Evolutionary conservation across 176 grass and related monocot species (phyloP).

Genomic region (Cenchrus fungigraminus): DNA sequence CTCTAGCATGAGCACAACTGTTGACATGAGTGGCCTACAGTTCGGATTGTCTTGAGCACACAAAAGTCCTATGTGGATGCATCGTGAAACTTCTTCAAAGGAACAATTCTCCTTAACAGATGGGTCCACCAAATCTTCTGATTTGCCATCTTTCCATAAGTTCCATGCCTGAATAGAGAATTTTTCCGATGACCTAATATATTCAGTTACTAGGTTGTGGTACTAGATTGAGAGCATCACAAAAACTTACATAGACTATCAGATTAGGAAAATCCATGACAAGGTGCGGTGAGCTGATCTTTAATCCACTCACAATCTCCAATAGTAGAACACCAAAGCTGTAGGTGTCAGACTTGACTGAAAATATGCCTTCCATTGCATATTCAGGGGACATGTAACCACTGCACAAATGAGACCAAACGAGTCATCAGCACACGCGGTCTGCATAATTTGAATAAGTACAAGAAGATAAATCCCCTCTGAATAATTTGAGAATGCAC

Average conservation of each 20-base stretch:
- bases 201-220: background rate
- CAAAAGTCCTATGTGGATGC: constrained; percentile 39
- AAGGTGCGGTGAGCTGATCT: constrained; percentile 25
- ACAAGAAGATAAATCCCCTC: background rate
- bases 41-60: constrained; percentile 44
- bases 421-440: background rate
- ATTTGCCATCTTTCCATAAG: constrained; percentile 41
- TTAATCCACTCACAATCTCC: constrained; percentile 16
- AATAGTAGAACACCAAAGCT: constrained; percentile 53
- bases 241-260: constrained; percentile 38
- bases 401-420: constrained; percentile 15
- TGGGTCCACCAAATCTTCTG: constrained; percentile 28
- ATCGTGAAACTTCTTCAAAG: constrained; percentile 5
- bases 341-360: constrained; percentile 52
- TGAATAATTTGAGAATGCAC: background rate
- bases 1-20: background rate
- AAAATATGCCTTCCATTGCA: constrained; percentile 55
- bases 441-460: background rate
- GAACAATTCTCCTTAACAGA: background rate
- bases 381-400: constrained; percentile 41
- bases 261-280: background rate
- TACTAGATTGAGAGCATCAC: background rate
- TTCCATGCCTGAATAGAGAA: constrained; percentile 40
- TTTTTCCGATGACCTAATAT: background rate
- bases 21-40: constrained; percentile 48